A percentile compares a stretch with the other conserved stretches of the same genome.
phyloP scores from a whole-genome alignment of 2,329 filamentous ascomycete species.

The Cytospora paraplurivora region DNA sequence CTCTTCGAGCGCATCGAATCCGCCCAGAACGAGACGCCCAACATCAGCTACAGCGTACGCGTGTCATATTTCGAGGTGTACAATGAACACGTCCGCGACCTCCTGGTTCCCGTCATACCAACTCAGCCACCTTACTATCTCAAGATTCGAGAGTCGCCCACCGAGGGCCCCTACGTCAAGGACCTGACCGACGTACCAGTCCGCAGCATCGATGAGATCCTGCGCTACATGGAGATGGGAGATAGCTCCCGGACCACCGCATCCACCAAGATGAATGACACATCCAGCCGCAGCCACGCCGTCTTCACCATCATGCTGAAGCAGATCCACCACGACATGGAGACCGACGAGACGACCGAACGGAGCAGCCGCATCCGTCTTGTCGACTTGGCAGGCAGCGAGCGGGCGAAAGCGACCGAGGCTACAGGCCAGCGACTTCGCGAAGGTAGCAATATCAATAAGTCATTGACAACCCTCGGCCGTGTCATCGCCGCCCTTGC shows the following conservation, averaged over 20 bases:
- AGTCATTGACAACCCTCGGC: slow-evolving; percentile 92
- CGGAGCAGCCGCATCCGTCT: slow-evolving; percentile 90
- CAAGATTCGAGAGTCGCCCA: slow-evolving; percentile 94
- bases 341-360: slow-evolving; percentile 97
- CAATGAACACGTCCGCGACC: slow-evolving; percentile 96
- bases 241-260: slow-evolving; percentile 86
- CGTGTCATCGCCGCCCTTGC: slow-evolving; percentile 93
- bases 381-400: slow-evolving; percentile 92
- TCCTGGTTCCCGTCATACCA: slow-evolving; percentile 72
- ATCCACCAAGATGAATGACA: slow-evolving; percentile 99
- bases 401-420: slow-evolving; percentile 93
- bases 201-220: slow-evolving; percentile 81
- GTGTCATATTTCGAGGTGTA: slow-evolving; percentile 99
- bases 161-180: slow-evolving; percentile 94
- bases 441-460: slow-evolving; percentile 98
- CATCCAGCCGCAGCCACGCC: slow-evolving; percentile 91
- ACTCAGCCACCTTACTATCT: slow-evolving; percentile 85
- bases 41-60: slow-evolving; percentile 94
- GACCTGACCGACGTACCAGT: slow-evolving; percentile 93
- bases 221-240: slow-evolving; percentile 87
- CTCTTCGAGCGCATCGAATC: slow-evolving; percentile 90
- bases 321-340: slow-evolving; percentile 96
- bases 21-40: slow-evolving; percentile 74
- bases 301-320: slow-evolving; percentile 98
- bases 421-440: slow-evolving; percentile 87